phyloP scores from a whole-genome alignment of 140 eudicot genomes.

The Cichorium intybus region DNA sequence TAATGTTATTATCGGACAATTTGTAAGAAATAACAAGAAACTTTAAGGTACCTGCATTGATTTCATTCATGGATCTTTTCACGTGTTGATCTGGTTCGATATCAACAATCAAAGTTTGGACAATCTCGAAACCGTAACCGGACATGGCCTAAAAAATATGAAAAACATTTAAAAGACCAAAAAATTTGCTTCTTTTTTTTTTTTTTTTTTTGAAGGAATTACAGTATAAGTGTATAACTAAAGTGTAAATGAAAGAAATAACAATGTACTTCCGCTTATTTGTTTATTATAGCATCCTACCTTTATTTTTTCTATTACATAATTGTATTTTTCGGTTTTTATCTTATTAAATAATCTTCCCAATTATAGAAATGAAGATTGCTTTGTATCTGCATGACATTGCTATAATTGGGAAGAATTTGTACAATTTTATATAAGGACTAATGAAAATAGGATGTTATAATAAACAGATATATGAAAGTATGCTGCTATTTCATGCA shows the following conservation, averaged over 20 bases:
- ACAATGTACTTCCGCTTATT: background rate
- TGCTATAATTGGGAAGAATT: no score
- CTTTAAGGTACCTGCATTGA: conserved; percentile 64
- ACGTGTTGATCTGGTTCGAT: conserved; percentile 82
- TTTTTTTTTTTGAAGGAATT: no score
- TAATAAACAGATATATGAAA: background rate
- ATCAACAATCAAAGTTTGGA: conserved; percentile 78
- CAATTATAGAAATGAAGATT: background rate
- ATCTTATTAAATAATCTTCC: background rate
- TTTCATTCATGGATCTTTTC: conserved; percentile 86
- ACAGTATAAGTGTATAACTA: no score
- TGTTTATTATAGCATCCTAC: no score
- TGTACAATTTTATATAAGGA: no score
- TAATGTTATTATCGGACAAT: background rate
- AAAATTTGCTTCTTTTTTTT: no score
- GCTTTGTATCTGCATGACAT: no score
- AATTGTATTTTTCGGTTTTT: background rate
- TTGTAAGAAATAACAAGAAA: no score
- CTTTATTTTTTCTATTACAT: background rate
- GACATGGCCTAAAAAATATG: conserved; percentile 70
- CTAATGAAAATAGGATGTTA: background rate
- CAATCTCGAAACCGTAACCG: conserved; percentile 82
- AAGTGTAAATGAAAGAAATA: no score
- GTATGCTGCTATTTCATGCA: background rate
- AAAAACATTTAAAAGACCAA: no score